Percentiles rank a stretch among this genome's conserved stretches.
Evolutionary conservation across 345 rosid species (phyloP).

Genomic region (Acer campestre): DNA sequence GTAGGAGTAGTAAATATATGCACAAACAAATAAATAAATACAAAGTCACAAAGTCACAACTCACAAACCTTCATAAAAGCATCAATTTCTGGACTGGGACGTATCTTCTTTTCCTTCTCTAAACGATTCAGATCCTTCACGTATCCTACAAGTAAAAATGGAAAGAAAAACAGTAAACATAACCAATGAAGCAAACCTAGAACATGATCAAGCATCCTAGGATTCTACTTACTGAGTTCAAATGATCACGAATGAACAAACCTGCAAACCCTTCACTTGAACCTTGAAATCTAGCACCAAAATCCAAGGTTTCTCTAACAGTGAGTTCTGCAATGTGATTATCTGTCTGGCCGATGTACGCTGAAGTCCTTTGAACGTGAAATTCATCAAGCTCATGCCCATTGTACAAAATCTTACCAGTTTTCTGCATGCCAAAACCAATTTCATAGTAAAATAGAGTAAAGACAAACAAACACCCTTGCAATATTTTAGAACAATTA

Average conservation of each 20-base stretch:
- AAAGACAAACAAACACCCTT: background rate
- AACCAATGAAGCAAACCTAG: background rate
- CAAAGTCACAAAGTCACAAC: background rate
- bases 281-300: slow-evolving; percentile 93
- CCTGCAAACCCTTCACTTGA: slow-evolving; percentile 87
- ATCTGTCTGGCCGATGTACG: slow-evolving; percentile 91
- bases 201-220: background rate
- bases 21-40: background rate
- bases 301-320: slow-evolving; percentile 94
- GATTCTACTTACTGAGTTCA: background rate
- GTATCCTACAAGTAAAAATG: slow-evolving; percentile 39
- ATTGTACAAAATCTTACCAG: slow-evolving; percentile 73
- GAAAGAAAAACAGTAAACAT: background rate
- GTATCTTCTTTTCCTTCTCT: slow-evolving; percentile 70
- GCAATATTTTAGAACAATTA: background rate
- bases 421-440: slow-evolving; percentile 40
- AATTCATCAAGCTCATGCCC: slow-evolving; percentile 71
- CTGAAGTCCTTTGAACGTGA: slow-evolving; percentile 77
- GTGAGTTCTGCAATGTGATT: slow-evolving; percentile 87
- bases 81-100: slow-evolving; percentile 81
- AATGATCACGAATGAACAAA: slow-evolving; percentile 21
- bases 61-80: slow-evolving; percentile 88
- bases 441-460: background rate
- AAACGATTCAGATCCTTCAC: slow-evolving; percentile 63
- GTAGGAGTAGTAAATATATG: background rate